A percentile compares a stretch with the other conserved stretches of the same genome.
phyloP scores from a whole-genome alignment of 2,329 filamentous ascomycete genomes.

The Metarhizium rileyi region DNA sequence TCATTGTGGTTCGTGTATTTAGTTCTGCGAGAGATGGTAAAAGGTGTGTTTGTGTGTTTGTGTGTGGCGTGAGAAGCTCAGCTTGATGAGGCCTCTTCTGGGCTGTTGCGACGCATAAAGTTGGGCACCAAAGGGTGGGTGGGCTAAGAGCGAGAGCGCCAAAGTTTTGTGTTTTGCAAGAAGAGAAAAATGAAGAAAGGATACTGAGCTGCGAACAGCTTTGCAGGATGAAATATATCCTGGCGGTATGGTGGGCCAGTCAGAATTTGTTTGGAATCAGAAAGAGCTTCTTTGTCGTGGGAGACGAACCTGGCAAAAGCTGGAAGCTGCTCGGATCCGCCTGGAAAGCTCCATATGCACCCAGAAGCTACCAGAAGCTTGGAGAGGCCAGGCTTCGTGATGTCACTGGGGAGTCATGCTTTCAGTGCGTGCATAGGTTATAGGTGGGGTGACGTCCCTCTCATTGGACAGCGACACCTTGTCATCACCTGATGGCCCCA shows the following conservation, averaged over 20 bases:
- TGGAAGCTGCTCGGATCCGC: conserved; percentile 12
- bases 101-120: neutral
- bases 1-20: conserved; percentile 41
- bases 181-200: neutral
- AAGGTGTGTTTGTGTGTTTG: neutral
- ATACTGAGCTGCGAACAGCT: neutral
- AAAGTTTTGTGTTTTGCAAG: neutral
- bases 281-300: neutral
- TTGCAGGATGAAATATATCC: conserved; percentile 3
- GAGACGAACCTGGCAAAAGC: conserved; percentile 6
- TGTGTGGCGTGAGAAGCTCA: neutral
- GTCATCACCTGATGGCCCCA: conserved; percentile 17
- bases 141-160: neutral
- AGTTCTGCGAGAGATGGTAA: neutral
- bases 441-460: conserved; percentile 12
- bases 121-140: conserved; percentile 2
- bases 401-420: conserved; percentile 20
- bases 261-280: neutral
- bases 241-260: neutral
- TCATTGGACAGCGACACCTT: conserved; percentile 17
- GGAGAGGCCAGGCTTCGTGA: conserved; percentile 20
- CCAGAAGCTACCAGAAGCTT: conserved; percentile 23
- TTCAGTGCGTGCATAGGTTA: too few relatives aligned
- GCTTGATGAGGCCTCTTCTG: neutral
- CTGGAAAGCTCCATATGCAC: conserved; percentile 19